A percentile compares a stretch with the other conserved stretches of the same genome.
Conservation (phyloP, 352 stramenopile species). For the Aphanomyces invadans region DNA sequence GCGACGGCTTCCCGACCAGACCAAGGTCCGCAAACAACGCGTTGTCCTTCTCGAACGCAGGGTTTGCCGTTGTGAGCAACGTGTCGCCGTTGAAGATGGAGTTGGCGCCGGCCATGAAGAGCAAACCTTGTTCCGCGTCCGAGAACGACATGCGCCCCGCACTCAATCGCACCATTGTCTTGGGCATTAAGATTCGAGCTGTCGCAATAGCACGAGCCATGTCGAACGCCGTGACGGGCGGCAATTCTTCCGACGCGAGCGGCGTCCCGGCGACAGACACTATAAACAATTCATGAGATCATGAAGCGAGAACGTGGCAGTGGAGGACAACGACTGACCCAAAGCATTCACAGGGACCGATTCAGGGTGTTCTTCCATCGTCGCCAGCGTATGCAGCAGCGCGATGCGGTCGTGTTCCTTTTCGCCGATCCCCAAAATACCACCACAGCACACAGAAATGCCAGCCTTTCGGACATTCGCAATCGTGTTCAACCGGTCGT, state of each 20-base stretch:
- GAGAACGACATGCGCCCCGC: constrained; percentile 95
- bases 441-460: constrained; percentile 95
- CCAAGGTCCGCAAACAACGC: constrained; percentile 92
- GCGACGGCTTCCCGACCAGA: constrained; percentile 92
- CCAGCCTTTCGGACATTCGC: constrained; percentile 94
- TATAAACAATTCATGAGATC: no score
- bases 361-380: constrained; percentile 93
- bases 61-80: constrained; percentile 95
- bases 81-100: constrained; percentile 98
- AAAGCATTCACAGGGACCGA: constrained; percentile 96
- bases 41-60: constrained; percentile 93
- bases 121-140: constrained; percentile 93
- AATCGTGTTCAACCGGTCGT: constrained; percentile 95
- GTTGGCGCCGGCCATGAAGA: constrained; percentile 97
- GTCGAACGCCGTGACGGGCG: constrained; percentile 89
- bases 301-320: no score
- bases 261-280: constrained; percentile 93
- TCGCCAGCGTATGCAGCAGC: constrained; percentile 93
- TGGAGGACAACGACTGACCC: constrained; percentile 1
- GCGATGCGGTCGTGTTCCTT: constrained; percentile 91
- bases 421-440: constrained; percentile 96
- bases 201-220: constrained; percentile 98
- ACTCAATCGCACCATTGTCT: constrained; percentile 95
- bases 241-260: constrained; percentile 85
- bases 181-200: constrained; percentile 95